phyloP scores from a whole-genome alignment of 1,139 yeast genomes.

The Taphrina confusa region DNA sequence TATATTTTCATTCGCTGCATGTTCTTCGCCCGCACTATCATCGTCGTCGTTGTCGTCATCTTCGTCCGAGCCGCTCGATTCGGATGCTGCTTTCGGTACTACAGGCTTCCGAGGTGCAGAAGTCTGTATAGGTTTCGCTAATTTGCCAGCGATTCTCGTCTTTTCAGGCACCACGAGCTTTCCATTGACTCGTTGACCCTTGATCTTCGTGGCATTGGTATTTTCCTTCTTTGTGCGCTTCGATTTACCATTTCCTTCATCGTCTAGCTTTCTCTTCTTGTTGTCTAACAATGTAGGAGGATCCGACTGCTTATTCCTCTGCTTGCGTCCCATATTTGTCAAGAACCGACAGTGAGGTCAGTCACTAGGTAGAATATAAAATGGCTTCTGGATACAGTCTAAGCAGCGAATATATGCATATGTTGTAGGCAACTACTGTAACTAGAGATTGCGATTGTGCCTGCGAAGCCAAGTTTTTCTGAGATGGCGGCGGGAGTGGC shows the following conservation, averaged over 20 bases:
- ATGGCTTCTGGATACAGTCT: no score
- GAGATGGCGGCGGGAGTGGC: no score
- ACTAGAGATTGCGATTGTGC: no score
- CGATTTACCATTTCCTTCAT: constrained; percentile 7
- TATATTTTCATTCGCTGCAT: constrained; percentile 26
- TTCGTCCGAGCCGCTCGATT: constrained; percentile 46
- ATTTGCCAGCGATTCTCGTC: constrained; percentile 32
- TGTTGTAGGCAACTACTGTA: no score
- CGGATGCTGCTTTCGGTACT: neutral
- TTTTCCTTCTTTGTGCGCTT: constrained; percentile 30
- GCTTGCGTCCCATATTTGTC: constrained; percentile 19
- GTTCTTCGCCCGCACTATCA: constrained; percentile 38
- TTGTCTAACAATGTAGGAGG: constrained; percentile 22
- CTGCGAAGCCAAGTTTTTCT: no score
- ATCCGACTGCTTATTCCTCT: constrained; percentile 32
- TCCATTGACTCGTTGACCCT: constrained; percentile 33
- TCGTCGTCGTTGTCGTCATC: constrained; percentile 54
- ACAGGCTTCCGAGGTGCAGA: neutral
- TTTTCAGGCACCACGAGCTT: constrained; percentile 30
- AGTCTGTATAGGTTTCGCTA: constrained; percentile 5
- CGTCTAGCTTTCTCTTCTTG: constrained; percentile 25
- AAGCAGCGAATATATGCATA: no score
- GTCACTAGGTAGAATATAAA: no score
- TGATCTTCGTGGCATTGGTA: constrained; percentile 22
- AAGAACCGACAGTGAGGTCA: no score